Percentiles rank a stretch among this genome's conserved stretches.
Evolutionary conservation across 2,329 filamentous ascomycete genomes (phyloP).

Genomic region (Colletotrichum spinosum): DNA sequence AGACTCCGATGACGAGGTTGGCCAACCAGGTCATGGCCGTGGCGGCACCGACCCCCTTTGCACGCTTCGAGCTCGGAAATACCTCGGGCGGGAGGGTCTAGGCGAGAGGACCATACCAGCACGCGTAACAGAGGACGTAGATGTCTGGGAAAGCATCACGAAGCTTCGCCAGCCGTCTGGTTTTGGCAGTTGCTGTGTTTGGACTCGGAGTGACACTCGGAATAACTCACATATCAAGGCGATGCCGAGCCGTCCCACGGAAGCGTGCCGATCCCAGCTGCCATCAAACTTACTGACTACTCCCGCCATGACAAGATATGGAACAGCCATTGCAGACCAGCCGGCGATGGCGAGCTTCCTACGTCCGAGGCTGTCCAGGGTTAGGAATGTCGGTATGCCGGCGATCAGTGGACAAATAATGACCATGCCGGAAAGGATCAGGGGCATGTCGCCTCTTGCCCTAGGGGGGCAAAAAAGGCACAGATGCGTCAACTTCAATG

Average conservation of each 20-base stretch:
- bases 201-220: not conserved
- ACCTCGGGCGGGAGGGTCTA: slow-evolving; percentile 52
- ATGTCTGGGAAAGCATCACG: slow-evolving; percentile 38
- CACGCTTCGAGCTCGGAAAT: slow-evolving; percentile 48
- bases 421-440: slow-evolving; percentile 49
- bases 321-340: slow-evolving; percentile 42
- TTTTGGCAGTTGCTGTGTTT: not conserved
- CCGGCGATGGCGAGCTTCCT: slow-evolving; percentile 44
- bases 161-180: not conserved
- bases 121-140: slow-evolving; percentile 46
- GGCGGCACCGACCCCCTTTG: slow-evolving; percentile 51
- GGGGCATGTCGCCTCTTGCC: slow-evolving; percentile 42
- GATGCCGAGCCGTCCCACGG: slow-evolving; percentile 21
- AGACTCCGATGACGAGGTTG: slow-evolving; percentile 57
- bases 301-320: slow-evolving; percentile 26
- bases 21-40: slow-evolving; percentile 49
- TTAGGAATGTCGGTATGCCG: slow-evolving; percentile 42
- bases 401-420: slow-evolving; percentile 50
- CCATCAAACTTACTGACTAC: slow-evolving; percentile 16
- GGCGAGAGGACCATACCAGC: slow-evolving; percentile 47
- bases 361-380: slow-evolving; percentile 47
- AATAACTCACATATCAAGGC: slow-evolving; percentile 12
- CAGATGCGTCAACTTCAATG: slow-evolving; percentile 40
- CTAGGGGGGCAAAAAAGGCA: slow-evolving; percentile 43
- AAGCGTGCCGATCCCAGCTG: slow-evolving; percentile 12